phyloP scores from a whole-genome alignment of 768 basidiomycete genomes.

The Mycena metata region DNA sequence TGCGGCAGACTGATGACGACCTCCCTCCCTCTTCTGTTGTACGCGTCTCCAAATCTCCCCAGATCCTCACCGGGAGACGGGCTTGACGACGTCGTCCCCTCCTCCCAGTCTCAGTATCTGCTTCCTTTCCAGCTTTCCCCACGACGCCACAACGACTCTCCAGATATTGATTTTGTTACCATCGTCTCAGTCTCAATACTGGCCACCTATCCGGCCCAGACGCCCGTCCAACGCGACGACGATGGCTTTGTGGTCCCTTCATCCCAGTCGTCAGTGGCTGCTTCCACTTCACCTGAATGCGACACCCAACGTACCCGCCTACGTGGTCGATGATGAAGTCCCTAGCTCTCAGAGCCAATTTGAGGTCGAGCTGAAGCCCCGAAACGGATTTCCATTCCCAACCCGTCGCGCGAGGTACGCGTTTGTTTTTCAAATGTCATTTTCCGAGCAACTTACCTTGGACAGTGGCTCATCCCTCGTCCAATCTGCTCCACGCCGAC shows the following conservation, averaged over 20 bases:
- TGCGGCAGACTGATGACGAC: neutral
- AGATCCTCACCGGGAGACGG: neutral
- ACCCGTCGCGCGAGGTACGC: constrained; percentile 21
- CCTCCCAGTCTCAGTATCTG: constrained; percentile 26
- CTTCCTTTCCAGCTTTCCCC: constrained; percentile 11
- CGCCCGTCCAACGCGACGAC: constrained; percentile 8
- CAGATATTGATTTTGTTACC: constrained; percentile 11
- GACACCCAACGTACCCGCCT: neutral
- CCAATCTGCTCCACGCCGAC: neutral
- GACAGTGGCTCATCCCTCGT: neutral
- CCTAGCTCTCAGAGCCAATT: constrained; percentile 61
- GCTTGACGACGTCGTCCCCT: constrained; percentile 11
- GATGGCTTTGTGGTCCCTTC: constrained; percentile 49
- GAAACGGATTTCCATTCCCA: constrained; percentile 24
- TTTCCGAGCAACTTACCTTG: constrained; percentile 13
- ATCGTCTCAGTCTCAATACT: constrained; percentile 33
- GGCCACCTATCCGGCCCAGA: neutral
- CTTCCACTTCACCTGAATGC: constrained; percentile 37
- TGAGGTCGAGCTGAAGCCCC: constrained; percentile 51
- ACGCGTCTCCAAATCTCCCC: neutral
- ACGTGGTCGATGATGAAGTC: constrained; percentile 41
- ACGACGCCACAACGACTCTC: neutral
- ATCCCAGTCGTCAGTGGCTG: constrained; percentile 48
- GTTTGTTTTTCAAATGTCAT: constrained; percentile 13
- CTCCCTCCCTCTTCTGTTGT: constrained; percentile 31